phyloP scores from a whole-genome alignment of 2,329 filamentous ascomycete species.

The Atkinsonella texensis region DNA sequence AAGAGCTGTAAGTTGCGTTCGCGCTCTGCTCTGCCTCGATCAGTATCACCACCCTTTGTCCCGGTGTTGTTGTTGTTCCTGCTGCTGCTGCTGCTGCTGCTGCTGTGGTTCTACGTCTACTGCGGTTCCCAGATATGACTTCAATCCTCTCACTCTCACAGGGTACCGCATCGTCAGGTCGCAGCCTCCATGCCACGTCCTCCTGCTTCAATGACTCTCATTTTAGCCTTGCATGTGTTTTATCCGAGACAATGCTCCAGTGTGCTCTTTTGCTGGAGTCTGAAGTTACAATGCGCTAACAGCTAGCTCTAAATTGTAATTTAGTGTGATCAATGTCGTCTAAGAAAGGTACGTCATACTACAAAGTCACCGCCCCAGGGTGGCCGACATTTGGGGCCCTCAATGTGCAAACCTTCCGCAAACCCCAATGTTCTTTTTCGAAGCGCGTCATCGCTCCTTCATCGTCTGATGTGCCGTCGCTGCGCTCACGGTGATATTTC shows the following conservation, averaged over 20 bases:
- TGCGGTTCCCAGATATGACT: background rate
- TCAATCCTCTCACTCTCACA: background rate
- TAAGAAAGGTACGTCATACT: constrained; percentile 25
- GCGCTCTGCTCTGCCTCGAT: constrained; percentile 1
- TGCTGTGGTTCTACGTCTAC: background rate
- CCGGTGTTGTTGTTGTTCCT: background rate
- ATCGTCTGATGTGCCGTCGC: background rate
- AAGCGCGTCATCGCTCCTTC: background rate
- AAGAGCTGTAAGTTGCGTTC: constrained; percentile 23
- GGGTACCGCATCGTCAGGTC: background rate
- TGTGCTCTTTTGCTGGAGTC: background rate
- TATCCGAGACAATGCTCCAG: background rate
- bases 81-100: background rate
- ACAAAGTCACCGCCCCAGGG: constrained; percentile 1
- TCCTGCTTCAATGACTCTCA: background rate
- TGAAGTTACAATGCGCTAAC: constrained; percentile 1
- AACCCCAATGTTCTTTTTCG: background rate
- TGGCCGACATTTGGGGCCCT: background rate
- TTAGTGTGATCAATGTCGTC: constrained; percentile 34
- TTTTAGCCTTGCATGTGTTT: background rate
- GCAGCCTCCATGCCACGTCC: background rate
- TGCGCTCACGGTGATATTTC: background rate
- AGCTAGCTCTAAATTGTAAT: background rate
- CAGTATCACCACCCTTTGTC: background rate
- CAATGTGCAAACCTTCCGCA: background rate